phyloP scores from a whole-genome alignment of 192 early-diverging fungal species.

The Backusella liffmaniae region DNA sequence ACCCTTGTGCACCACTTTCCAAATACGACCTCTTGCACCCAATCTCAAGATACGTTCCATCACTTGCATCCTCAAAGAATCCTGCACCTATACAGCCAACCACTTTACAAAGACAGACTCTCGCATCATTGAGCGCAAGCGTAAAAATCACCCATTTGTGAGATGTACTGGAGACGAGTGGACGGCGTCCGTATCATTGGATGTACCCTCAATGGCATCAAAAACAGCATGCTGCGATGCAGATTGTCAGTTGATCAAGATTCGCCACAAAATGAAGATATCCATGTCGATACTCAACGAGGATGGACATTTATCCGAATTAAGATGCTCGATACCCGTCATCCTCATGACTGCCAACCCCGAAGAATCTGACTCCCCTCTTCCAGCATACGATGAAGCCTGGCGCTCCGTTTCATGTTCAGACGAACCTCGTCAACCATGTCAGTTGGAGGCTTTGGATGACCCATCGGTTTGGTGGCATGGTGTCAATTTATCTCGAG shows the following conservation, averaged over 20 bases:
- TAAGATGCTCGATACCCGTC: constrained; percentile 31
- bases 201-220: constrained; percentile 18
- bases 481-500: constrained; percentile 19
- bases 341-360: constrained; percentile 21
- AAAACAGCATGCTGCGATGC: constrained; percentile 29
- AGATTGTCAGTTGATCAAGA: constrained; percentile 32
- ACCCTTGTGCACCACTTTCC: constrained; percentile 46
- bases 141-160: neutral
- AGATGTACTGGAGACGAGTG: neutral
- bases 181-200: neutral
- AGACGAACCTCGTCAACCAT: neutral
- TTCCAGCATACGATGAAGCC: constrained; percentile 31
- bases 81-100: constrained; percentile 41
- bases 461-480: constrained; percentile 18
- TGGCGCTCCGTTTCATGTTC: constrained; percentile 24
- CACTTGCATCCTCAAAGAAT: constrained; percentile 54
- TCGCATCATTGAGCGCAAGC: constrained; percentile 3
- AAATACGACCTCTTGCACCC: constrained; percentile 45
- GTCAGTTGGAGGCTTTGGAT: neutral
- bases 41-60: constrained; percentile 45
- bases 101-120: constrained; percentile 17
- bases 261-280: constrained; percentile 37
- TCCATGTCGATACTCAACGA: constrained; percentile 18
- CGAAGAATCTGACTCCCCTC: neutral
- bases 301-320: constrained; percentile 38